Evolutionary conservation across 192 early-diverging fungal species (phyloP), one percentile per base, ranked within the genome.

Genomic region (Backusella westeae): DNA sequence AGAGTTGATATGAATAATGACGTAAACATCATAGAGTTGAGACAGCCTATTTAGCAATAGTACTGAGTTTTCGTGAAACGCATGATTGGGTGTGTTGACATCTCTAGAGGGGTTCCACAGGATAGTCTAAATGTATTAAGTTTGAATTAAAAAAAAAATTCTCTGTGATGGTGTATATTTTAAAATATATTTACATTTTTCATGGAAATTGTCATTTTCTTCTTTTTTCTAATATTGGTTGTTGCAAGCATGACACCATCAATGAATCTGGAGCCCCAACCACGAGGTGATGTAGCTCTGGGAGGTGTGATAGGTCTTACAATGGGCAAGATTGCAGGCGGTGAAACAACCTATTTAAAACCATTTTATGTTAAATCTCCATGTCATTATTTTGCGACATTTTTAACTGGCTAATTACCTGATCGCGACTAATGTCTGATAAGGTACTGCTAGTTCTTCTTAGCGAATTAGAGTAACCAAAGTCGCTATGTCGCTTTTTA

Each of bases 91-190:
- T 14, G 80, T 80, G 42, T 83, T 78, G 9, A 91, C 90, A 77
- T 91, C 90, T n/a, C 87, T 83, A 1, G 90, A 91, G 17, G 92
- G 91, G 74, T 93, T 93, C 92, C 93, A 93, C 53, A 95, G 77
- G 52, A 95, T 83, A 12, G 91, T 88, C 93, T 94, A 84, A 3
- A 46, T 14, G 46, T 49, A 69, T 49, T 65, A 39, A 15, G 53
- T 42, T 59, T 26, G 32, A 34, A 36, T 69, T 42, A 38, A 21
- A 26, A 14, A 14, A 46, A 26, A 44, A 71, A 34, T 17, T 14
- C 1, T 12, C 14, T 23, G 19, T 9, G 21, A 39, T 26, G 36
- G 17, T 63, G 23, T 29, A 63, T 49, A 49, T 49, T n/a, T 29
- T 63, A 63, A 63, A 3, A 63, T 42, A 4, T 29, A 35, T 79